Conservation (phyloP, 2,329 filamentous ascomycete species). For the Diaporthe citriasiana region DNA sequence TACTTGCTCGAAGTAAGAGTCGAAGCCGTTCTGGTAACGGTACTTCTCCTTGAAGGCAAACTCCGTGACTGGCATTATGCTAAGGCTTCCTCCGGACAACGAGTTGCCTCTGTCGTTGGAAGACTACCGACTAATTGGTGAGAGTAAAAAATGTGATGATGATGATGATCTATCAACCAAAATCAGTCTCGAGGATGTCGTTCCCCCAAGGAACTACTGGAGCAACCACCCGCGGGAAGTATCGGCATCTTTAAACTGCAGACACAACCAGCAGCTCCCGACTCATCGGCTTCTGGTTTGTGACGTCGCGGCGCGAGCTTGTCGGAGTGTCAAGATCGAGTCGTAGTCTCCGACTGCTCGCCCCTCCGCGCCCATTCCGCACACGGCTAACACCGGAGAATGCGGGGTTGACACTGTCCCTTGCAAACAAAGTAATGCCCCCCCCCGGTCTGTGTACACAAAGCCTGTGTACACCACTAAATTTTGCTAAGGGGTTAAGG, state of each 20-base stretch:
- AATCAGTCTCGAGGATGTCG: neutral
- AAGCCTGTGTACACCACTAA: too few species aligned
- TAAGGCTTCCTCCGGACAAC: neutral
- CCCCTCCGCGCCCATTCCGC: slow-evolving; percentile 31
- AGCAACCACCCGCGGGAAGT: slow-evolving; percentile 1
- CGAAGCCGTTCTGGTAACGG: slow-evolving; percentile 84
- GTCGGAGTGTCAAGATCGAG: slow-evolving; percentile 25
- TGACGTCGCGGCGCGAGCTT: slow-evolving; percentile 34
- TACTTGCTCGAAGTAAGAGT: slow-evolving; percentile 80
- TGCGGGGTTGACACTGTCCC: slow-evolving; percentile 40
- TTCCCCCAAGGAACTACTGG: neutral
- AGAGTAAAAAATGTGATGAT: neutral
- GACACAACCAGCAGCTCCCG: neutral
- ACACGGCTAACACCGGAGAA: slow-evolving; percentile 42
- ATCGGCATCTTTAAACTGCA: slow-evolving; percentile 26
- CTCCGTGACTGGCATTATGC: slow-evolving; percentile 63
- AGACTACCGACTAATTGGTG: neutral
- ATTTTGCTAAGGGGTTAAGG: too few species aligned
- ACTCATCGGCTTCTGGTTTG: slow-evolving; percentile 11
- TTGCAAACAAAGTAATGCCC: too few species aligned
- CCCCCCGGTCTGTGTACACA: too few species aligned
- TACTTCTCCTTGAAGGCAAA: slow-evolving; percentile 71
- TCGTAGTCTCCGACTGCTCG: neutral
- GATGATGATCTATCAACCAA: neutral
- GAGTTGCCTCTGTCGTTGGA: neutral